Percentiles rank a stretch among this genome's conserved stretches.
Evolutionary conservation across 352 stramenopile genomes (phyloP).

Genomic region (Blastocystis sp.): DNA sequence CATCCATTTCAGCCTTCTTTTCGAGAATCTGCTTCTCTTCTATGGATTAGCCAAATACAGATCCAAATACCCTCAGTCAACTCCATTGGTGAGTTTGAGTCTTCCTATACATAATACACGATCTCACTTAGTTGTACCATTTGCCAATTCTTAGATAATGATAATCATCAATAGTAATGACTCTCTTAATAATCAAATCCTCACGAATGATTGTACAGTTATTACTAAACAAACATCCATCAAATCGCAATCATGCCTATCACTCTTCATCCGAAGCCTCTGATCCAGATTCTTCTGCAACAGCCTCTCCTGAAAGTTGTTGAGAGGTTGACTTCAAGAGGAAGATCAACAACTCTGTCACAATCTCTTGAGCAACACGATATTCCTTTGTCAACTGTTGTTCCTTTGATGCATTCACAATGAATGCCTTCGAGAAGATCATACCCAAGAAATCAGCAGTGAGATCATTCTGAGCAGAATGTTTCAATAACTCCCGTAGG

Average conservation of each 20-base stretch:
- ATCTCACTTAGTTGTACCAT: neutral
- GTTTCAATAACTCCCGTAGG: conserved; percentile 2
- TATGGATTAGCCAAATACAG: neutral
- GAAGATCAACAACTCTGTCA: conserved; percentile 25
- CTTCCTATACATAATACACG: neutral
- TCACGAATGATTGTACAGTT: neutral
- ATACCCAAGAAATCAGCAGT: conserved; percentile 21
- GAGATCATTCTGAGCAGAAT: conserved; percentile 8
- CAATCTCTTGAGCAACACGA: neutral
- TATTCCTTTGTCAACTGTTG: conserved; percentile 1
- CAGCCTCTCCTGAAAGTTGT: neutral
- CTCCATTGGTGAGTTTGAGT: neutral
- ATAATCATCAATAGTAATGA: neutral
- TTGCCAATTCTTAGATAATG: neutral
- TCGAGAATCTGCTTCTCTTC: conserved; percentile 34
- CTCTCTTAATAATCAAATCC: neutral
- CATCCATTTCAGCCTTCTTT: neutral
- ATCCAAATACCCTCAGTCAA: neutral
- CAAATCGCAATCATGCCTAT: neutral
- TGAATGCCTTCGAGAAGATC: conserved; percentile 14
- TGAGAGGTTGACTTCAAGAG: neutral
- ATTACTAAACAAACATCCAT: neutral
- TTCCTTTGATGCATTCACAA: conserved; percentile 3
- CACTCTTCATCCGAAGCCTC: conserved; percentile 1
- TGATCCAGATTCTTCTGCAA: neutral